Conservation (phyloP, 345 rosid species). For the Anastatica hierochuntica region DNA sequence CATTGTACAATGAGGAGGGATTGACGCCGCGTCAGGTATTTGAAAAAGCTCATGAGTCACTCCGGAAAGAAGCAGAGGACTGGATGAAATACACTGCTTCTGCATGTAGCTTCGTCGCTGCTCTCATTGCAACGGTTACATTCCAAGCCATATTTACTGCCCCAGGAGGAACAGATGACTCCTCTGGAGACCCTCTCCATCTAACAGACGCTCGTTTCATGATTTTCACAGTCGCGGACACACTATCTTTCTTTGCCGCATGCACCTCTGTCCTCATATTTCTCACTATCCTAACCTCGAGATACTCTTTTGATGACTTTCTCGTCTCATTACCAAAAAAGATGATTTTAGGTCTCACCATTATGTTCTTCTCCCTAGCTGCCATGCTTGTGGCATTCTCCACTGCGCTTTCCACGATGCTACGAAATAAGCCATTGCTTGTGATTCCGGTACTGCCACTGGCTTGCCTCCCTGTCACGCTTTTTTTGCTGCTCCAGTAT, state of each 20-base stretch:
- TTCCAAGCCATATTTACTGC: constrained; percentile 24
- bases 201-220: not conserved
- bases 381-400: constrained; percentile 25
- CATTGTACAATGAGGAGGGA: not conserved
- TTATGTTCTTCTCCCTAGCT: constrained; percentile 10
- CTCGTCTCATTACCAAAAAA: constrained; percentile 16
- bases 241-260: constrained; percentile 19
- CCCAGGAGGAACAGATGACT: constrained; percentile 14
- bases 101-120: constrained; percentile 19
- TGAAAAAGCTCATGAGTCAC: not conserved
- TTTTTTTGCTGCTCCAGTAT: constrained; percentile 12
- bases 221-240: constrained; percentile 11
- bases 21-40: constrained; percentile 2
- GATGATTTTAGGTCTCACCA: constrained; percentile 8
- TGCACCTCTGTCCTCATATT: constrained; percentile 23
- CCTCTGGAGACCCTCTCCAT: constrained; percentile 8
- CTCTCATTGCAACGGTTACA: constrained; percentile 20
- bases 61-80: constrained; percentile 6
- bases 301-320: constrained; percentile 22
- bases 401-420: not conserved
- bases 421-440: not conserved
- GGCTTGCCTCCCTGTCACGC: constrained; percentile 3
- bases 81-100: constrained; percentile 26
- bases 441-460: constrained; percentile 2
- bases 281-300: constrained; percentile 19